A percentile compares a stretch with the other conserved stretches of the same genome.
Evolutionary conservation across 2,329 filamentous ascomycete genomes (phyloP).

Genomic region (Cytospora chrysosperma): DNA sequence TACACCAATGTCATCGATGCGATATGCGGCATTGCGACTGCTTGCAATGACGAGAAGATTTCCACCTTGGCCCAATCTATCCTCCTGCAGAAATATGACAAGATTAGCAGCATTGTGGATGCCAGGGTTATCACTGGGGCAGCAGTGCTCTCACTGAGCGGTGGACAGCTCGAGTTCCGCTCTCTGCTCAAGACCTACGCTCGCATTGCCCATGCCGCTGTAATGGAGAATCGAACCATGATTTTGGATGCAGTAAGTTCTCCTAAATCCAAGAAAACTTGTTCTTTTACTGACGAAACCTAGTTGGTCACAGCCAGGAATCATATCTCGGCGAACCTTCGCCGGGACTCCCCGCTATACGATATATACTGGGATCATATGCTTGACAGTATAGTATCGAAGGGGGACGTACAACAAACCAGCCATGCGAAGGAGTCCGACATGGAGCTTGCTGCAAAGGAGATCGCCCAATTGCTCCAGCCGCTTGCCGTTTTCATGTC

Average conservation of each 20-base stretch:
- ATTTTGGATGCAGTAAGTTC: constrained; percentile 69
- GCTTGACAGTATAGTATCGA: constrained; percentile 83
- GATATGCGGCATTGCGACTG: constrained; percentile 83
- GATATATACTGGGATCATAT: constrained; percentile 81
- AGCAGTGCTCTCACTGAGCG: constrained; percentile 72
- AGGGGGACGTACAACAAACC: constrained; percentile 78
- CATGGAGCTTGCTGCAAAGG: constrained; percentile 76
- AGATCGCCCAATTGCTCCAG: constrained; percentile 83
- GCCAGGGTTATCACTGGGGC: constrained; percentile 82
- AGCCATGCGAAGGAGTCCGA: constrained; percentile 74
- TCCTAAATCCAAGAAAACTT: background rate
- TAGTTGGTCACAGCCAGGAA: constrained; percentile 74
- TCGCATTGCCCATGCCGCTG: constrained; percentile 70
- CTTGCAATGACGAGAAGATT: constrained; percentile 85
- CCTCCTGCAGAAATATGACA: constrained; percentile 91
- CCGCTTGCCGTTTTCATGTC: constrained; percentile 86
- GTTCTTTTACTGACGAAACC: background rate
- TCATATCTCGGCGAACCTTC: constrained; percentile 70
- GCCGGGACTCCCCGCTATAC: constrained; percentile 70
- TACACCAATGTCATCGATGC: constrained; percentile 92
- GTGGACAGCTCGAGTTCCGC: constrained; percentile 79
- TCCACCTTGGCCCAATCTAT: constrained; percentile 91
- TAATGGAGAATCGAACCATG: constrained; percentile 64
- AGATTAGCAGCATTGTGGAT: constrained; percentile 78
- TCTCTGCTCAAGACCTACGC: constrained; percentile 82